Evolutionary conservation across 352 stramenopile species (phyloP), one percentile per base, ranked within the genome.

Genomic region (Aphanomyces astaci): DNA sequence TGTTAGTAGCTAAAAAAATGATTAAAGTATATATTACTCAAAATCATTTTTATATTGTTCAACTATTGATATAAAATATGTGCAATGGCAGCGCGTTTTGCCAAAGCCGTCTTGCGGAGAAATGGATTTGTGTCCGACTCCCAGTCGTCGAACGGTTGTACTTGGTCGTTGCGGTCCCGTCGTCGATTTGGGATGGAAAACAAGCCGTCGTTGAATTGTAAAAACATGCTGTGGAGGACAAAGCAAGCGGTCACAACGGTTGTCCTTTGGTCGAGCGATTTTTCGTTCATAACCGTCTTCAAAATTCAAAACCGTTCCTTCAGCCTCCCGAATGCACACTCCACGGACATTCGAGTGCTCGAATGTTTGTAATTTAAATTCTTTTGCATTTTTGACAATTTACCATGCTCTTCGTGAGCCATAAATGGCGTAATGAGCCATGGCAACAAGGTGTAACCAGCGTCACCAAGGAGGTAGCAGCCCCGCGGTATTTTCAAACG

Each of bases 281-380:
- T 30, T 24, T 63, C 54, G 24, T 46, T 63, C 54, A 63, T 63
- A 31, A 63, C 54, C 5, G 54, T 49, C 31, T 63, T 63, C 19
- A 63, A 19, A 48, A 63, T 63, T 11, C 54, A 31, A 62, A 62
- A 62, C 10, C 52, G 19, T 22, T 62, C 52, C 28, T 62, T 62
- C 9, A 62, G 52, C 10, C 52, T 31, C 5, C 52, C 52, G 36
- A 62, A 62, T 1, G 52, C 25, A 22, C 54, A 63, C 32, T 57
- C 49, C 9, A 57, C 49, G 32, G 25, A 3, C 49, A 57, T 57
- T 57, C 49, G 28, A 19, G 49, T 57, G 32, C 49, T 57, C 17
- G 49, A 57, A 9, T 32, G n/a, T 25, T 57, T 57, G 15, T 32
- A 27, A 25, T 57, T 57, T 19, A 57, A 57, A 9, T 9, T 11